Evolutionary conservation across 2,329 filamentous ascomycete species (phyloP).

Genomic region (Aspergillus sp.): DNA sequence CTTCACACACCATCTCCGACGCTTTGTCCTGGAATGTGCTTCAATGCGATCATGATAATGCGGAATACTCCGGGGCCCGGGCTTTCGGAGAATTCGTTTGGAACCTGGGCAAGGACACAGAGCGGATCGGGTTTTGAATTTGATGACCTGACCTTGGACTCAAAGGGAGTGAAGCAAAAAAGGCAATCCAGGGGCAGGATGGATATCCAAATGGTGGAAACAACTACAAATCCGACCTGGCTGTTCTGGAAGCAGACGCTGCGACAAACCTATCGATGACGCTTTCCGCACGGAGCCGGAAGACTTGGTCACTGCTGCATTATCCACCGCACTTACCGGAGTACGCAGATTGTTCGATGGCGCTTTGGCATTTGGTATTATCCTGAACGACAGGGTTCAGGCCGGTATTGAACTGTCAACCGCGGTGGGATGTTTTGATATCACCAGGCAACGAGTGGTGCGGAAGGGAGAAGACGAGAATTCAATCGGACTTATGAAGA

Average conservation of each 20-base stretch:
- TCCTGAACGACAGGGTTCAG: neutral
- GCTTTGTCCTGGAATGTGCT: neutral
- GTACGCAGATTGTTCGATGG: neutral
- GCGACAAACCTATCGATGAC: neutral
- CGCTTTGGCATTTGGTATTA: neutral
- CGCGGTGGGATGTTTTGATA: constrained; percentile 3
- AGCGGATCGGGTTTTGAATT: neutral
- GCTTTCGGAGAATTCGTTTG: neutral
- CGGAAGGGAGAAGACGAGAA: neutral
- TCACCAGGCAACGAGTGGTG: neutral
- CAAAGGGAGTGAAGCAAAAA: neutral
- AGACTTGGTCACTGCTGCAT: constrained; percentile 1
- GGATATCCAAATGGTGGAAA: neutral
- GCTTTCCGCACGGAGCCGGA: constrained; percentile 1
- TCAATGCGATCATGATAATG: neutral
- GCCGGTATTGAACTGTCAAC: neutral
- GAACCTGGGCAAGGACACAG: neutral
- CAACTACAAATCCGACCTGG: neutral
- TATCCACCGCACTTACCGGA: neutral
- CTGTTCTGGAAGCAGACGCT: neutral
- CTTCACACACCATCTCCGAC: constrained; percentile 4
- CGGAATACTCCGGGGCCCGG: neutral
- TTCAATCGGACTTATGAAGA: neutral
- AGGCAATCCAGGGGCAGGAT: neutral
- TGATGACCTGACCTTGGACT: neutral